These are phyloP conservation scores for Schwanniomyces polymorphus DNA, from an alignment of 805 yeast genomes.

Conservation along the genomic window DNA sequence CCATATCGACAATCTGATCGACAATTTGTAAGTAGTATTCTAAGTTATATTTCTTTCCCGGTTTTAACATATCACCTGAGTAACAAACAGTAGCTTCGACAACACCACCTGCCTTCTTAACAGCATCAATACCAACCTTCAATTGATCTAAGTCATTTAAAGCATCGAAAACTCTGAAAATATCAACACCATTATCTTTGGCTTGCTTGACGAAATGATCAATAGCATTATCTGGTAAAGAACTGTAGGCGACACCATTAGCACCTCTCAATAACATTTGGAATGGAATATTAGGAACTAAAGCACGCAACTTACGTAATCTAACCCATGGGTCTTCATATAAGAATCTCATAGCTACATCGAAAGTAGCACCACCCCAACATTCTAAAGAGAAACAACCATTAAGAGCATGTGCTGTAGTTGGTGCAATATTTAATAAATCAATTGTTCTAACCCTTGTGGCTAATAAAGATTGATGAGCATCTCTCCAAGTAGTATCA, in stretches of 20 bases:
- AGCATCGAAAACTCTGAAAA: conserved; percentile 97
- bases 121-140: conserved; percentile 97
- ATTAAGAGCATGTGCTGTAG: conserved; percentile 85
- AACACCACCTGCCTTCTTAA: conserved; percentile 97
- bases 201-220: conserved; percentile 96
- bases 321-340: conserved; percentile 99
- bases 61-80: conserved; percentile 97
- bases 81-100: conserved; percentile 98
- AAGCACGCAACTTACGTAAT: conserved; percentile 78
- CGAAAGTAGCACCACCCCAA: conserved; percentile 99
- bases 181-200: conserved; percentile 93
- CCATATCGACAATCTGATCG: conserved; percentile 84
- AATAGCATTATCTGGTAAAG: conserved; percentile 97
- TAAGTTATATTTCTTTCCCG: conserved; percentile 94
- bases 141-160: conserved; percentile 95
- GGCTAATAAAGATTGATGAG: conserved; percentile 96
- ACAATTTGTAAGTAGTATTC: conserved; percentile 83
- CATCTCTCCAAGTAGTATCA: conserved; percentile 99
- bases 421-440: conserved; percentile 85
- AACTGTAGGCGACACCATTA: conserved; percentile 97
- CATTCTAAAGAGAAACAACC: conserved; percentile 96
- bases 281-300: conserved; percentile 98
- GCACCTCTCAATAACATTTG: conserved; percentile 99
- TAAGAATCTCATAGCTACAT: conserved; percentile 96
- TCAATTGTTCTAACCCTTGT: conserved; percentile 97